Base-by-base conservation (phyloP, 164 flowering plant genomes). In the Malania oleifera region DNA sequence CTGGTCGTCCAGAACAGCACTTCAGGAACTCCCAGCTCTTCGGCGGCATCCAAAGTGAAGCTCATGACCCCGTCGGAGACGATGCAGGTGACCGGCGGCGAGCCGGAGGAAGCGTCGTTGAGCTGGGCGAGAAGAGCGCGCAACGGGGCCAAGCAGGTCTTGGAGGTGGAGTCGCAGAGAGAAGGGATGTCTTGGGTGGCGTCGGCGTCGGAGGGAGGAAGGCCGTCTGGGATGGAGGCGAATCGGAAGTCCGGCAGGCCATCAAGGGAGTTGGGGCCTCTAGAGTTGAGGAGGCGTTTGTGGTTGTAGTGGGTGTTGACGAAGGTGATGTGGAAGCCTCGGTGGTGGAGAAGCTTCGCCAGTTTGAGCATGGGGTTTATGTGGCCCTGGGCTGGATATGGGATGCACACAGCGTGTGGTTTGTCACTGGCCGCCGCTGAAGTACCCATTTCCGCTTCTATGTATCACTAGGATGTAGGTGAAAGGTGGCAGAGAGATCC, bases 151-250 rank as follows among this genome's bases (percentile, higher is more conserved):
- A 63, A 18, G 52, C 70, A 70, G 17, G 43, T 58, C n/a, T 48
- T 57, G n/a, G 44, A 9, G 20, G 65, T 65, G 47, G 74, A 65
- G 0, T 19, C 31, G 14, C 77, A 67, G 19, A 77, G 71, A 0
- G 66, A 39, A 7, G 77, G 67, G 43, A 75, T 51, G 47, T 72
- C 66, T 47, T 77, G 84, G 11, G 79, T 77, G 18, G 60, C 59
- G 44, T 75, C 75, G 10, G n/a, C 64, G 27, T 77, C 72, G 9
- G 71, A 40, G 1, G 75, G 66, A 0, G 83, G 79, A 20, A 76
- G 73, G 15, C 80, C 83, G 44, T 79, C 83, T 3, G 77, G 69
- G 20, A 74, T 74, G 54, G 73, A 35, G 27, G 59, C 68, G 67
- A 73, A 75, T 2, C 63, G 65, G 71, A 78, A 78, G 52, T 59